Percentiles rank a stretch among this genome's conserved stretches.
phyloP scores from a whole-genome alignment of 2,329 filamentous ascomycete genomes.

The Dothideomycetes sp. region DNA sequence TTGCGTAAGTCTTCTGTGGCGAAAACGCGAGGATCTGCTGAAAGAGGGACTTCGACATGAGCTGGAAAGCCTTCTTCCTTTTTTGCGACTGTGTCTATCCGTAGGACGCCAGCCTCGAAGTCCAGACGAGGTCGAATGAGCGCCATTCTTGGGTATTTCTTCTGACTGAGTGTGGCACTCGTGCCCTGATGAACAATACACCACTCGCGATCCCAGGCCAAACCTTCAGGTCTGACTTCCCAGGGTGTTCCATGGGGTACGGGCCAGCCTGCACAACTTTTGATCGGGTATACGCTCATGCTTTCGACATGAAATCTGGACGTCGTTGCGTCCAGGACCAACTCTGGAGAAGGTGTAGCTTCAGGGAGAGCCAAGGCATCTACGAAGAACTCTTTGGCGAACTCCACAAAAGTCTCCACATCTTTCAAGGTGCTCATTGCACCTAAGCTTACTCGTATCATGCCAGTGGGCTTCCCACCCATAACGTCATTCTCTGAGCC shows the following conservation, averaged over 20 bases:
- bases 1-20: constrained; percentile 21
- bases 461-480: constrained; percentile 75
- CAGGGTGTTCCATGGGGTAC: constrained; percentile 56
- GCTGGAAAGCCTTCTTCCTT: constrained; percentile 11
- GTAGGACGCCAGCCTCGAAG: constrained; percentile 53
- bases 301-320: constrained; percentile 32
- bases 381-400: constrained; percentile 23
- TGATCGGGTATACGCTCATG: constrained; percentile 71
- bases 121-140: constrained; percentile 68
- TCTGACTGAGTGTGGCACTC: constrained; percentile 76
- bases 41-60: constrained; percentile 47
- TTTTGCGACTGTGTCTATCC: constrained; percentile 33
- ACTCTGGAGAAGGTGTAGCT: constrained; percentile 7
- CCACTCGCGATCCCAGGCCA: constrained; percentile 96
- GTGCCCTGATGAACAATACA: constrained; percentile 83
- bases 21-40: constrained; percentile 52
- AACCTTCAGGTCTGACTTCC: constrained; percentile 69
- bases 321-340: neutral
- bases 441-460: constrained; percentile 76
- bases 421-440: constrained; percentile 78
- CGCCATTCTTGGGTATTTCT: constrained; percentile 78
- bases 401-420: constrained; percentile 53
- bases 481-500: constrained; percentile 74
- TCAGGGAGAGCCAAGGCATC: constrained; percentile 8
- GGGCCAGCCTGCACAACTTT: constrained; percentile 75